Base-by-base conservation (phyloP, 2,329 filamentous ascomycete genomes). In the Rhexocercosporidium sp. region DNA sequence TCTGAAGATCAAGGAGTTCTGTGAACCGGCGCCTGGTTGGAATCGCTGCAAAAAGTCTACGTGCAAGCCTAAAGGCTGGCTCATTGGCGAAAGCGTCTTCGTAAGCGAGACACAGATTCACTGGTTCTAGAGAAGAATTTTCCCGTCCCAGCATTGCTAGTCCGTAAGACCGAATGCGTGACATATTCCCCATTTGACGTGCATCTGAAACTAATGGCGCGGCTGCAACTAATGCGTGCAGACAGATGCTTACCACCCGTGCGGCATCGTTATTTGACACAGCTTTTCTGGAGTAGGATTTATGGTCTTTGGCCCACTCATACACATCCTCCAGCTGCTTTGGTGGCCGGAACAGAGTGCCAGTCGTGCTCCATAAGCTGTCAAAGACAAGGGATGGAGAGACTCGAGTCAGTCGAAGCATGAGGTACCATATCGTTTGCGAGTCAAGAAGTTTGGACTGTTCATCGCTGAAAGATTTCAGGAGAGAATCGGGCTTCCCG, bases 11-110 rank as follows among this genome's bases (percentile, higher is more conserved):
- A 20, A 76, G 62, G 66, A 75, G 65, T 62, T 77, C 76, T 44
- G 72, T 69, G 61, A 74, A 78, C 44, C 67, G 69, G 25, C 72
- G 71, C 63, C 75, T 77, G 44, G 67, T 75, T 16, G 76, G 70
- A 54, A 90, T 84, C 6, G 86, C 87, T 37, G 85, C 81, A 67
- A 90, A 86, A 0, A 90, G 69, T 59, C 88, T 81, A 34, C 84
- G 81, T 3, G 88, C 88, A 56, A 90, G 77, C 59, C 88, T 82
- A 60, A 90, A 72, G 8, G 86, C 86, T 44, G 89, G 77, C n/a
- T 85, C 85, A 70, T 90, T 83, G 0, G 86, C 86, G 66, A 90
- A 90, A 1, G 82, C 82, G 72, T 90, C 88, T 68, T 90, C 86
- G 66, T 89, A 90, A 64, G 86, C 82, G 6, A 90, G 79, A 69